Evolutionary conservation across 202 grass and related monocot species (phyloP).

Genomic region (Dendrocalamus latiflorus): DNA sequence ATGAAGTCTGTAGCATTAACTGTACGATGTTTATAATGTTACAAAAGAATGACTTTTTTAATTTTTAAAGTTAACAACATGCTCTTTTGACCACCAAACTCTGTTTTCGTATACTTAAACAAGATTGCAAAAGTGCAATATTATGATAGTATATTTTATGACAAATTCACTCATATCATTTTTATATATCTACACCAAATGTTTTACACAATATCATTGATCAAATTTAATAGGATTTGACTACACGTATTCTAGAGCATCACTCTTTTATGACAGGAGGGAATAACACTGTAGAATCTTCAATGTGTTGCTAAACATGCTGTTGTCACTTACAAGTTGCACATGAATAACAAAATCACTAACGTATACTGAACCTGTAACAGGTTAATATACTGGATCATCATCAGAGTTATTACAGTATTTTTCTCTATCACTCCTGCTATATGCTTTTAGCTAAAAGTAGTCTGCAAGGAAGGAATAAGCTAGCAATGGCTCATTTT

Average conservation of each 20-base stretch:
- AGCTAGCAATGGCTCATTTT: background rate
- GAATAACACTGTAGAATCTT: background rate
- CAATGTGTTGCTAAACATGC: background rate
- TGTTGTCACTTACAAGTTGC: background rate
- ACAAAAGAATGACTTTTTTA: too few species aligned
- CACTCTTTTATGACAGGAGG: too few species aligned
- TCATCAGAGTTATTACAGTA: background rate
- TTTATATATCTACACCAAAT: too few species aligned
- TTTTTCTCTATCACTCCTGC: background rate
- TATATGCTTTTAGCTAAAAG: background rate
- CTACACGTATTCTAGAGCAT: too few species aligned
- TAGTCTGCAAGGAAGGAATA: conserved; percentile 14
- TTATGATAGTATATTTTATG: too few species aligned
- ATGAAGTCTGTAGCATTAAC: background rate
- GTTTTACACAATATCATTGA: too few species aligned
- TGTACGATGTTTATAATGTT: background rate
- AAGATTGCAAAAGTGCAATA: too few species aligned
- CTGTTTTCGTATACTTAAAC: too few species aligned
- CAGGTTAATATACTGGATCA: background rate
- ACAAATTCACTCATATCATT: too few species aligned
- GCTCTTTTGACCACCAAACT: too few species aligned
- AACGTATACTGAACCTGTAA: background rate
- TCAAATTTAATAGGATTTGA: too few species aligned
- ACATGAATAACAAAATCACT: background rate
- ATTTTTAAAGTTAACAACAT: too few species aligned